These are phyloP conservation scores for Takakia lepidozioides DNA, from an alignment of 225 moss, liverwort and hornwort species.

Conservation along the genomic window DNA sequence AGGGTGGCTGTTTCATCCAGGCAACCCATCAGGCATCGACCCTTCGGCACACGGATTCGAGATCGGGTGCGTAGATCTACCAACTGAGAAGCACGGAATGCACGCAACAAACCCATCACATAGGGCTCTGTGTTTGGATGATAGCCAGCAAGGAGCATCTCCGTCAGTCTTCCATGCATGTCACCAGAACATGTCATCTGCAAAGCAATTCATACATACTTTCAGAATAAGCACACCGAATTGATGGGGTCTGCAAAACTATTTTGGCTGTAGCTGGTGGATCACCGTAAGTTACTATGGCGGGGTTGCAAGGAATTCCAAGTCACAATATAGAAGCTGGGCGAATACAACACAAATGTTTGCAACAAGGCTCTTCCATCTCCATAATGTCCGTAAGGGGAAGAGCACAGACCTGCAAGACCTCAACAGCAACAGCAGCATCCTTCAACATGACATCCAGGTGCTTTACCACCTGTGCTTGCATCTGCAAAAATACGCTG, in stretches of 20 bases:
- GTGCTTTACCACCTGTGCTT: slow-evolving; percentile 35
- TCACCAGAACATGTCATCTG: slow-evolving; percentile 21
- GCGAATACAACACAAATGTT: no score
- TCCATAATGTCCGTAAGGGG: no score
- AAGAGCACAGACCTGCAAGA: slow-evolving; percentile 29
- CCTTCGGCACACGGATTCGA: slow-evolving; percentile 66
- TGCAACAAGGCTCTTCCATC: no score
- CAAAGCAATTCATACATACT: slow-evolving; percentile 15
- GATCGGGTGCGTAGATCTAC: slow-evolving; percentile 47
- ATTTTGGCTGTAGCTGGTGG: no score
- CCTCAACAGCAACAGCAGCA: slow-evolving; percentile 37
- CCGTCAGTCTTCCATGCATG: slow-evolving; percentile 30
- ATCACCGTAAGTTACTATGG: no score
- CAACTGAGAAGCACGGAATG: slow-evolving; percentile 62
- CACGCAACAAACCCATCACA: slow-evolving; percentile 37
- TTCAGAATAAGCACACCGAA: no score
- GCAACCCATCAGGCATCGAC: slow-evolving; percentile 67
- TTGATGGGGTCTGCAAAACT: no score
- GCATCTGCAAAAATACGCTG: slow-evolving; percentile 59
- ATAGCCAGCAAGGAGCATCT: slow-evolving; percentile 62
- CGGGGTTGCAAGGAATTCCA: no score
- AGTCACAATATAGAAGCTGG: no score
- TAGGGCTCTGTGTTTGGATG: slow-evolving; percentile 46
- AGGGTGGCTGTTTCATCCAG: slow-evolving; percentile 59
- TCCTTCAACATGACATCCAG: slow-evolving; percentile 46